Evolutionary conservation across 2,329 filamentous ascomycete genomes (phyloP), one percentile per base, ranked within the genome.

Genomic region (Hymenoscyphus albidus): DNA sequence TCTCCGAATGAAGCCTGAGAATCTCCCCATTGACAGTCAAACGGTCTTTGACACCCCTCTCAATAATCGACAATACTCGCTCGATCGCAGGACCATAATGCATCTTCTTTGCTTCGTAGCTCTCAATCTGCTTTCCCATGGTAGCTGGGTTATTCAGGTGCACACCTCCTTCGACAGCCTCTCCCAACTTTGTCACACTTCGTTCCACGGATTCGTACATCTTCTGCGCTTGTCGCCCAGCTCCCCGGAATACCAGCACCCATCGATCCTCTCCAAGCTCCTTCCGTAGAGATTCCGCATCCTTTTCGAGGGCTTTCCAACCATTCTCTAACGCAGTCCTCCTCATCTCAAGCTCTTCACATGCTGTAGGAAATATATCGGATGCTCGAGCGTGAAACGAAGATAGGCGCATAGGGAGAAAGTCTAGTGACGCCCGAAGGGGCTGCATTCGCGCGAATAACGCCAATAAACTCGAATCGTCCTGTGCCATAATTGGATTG

Each of bases 1-100:
- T 90, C 72, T 98, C 93, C 6, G 87, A 85, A 72, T 97, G 89
- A 39, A 98, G 81, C 56, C 93, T 87, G 35, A 98, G 78, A 67
- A 98, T 95, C 77, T 98, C 95, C 56, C 95, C 95, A 74, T 99
- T 98, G 63, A 98, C 92, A 0, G 95, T 98, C 59, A 97, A 81
- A n/a, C 95, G 87, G 74, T 98, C 93, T 74, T 91, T 91, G 73
- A 98, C 90, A n/a, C 95, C 95, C 74, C 92, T 94, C 71, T 97
- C 92, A 60, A 98, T 97, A 74, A 98, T 96, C 48, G 89, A 88
- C 18, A 98, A 79, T 7, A 99, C 92, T 54, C 93, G 86, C 75
- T 95, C 92, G 74, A 99, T 96, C 1, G 95, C 94, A 10, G 93
- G 92, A 1, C 93, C 90, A 73, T 98, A 99, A 76, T 98, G 94